Evolutionary conservation across 2,329 filamentous ascomycete genomes (phyloP).

Genomic region (Myriangium duriaei): DNA sequence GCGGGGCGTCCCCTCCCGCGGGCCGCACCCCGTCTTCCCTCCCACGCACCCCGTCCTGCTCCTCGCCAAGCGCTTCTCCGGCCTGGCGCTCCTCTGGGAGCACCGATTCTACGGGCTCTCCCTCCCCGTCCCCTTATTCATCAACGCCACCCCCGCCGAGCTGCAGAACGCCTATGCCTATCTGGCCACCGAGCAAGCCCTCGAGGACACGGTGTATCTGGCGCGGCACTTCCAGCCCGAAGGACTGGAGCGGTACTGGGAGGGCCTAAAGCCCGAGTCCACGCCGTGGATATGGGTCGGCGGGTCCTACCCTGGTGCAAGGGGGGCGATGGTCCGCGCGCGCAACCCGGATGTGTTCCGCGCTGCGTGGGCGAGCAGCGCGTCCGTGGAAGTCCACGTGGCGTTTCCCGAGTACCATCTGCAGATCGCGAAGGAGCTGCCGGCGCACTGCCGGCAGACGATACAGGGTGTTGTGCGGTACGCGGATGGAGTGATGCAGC

Average conservation of each 20-base stretch:
- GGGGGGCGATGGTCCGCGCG: constrained; percentile 13
- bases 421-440: too few relatives aligned
- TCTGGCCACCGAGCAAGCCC: constrained; percentile 15
- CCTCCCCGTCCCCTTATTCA: constrained; percentile 11
- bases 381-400: too few relatives aligned
- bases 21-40: constrained; percentile 12
- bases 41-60: too few relatives aligned
- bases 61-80: constrained; percentile 13
- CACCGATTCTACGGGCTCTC: constrained; percentile 15
- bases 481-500: too few relatives aligned
- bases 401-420: too few relatives aligned
- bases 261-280: constrained; percentile 7
- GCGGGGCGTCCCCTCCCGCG: constrained; percentile 11
- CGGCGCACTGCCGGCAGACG: too few relatives aligned
- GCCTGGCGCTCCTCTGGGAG: constrained; percentile 14
- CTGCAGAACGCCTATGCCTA: constrained; percentile 14
- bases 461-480: too few relatives aligned
- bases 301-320: constrained; percentile 15
- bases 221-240: constrained; percentile 14
- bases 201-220: constrained; percentile 16
- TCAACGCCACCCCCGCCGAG: constrained; percentile 12
- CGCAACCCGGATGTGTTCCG: constrained; percentile 16
- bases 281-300: constrained; percentile 17
- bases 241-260: constrained; percentile 10
- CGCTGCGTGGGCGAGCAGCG: constrained; percentile 14